phyloP scores from a whole-genome alignment of 805 yeast species.

The Lipomyces lipofer region DNA sequence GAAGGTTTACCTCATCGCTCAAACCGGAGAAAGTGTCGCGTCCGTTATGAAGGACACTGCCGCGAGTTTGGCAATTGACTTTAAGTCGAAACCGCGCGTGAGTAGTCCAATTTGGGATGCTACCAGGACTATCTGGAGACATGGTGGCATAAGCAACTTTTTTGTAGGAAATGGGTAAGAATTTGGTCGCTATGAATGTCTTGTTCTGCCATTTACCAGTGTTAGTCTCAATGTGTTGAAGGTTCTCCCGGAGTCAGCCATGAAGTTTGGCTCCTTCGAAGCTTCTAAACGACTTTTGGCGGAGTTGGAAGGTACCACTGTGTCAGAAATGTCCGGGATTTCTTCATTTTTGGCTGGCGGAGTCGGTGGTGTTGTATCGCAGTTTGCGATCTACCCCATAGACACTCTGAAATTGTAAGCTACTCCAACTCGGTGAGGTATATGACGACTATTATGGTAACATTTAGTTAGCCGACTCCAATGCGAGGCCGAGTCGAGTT shows the following conservation, averaged over 20 bases:
- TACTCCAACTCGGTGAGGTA: background rate
- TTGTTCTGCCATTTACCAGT: background rate
- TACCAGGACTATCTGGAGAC: conserved; percentile 73
- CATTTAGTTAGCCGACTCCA: conserved; percentile 63
- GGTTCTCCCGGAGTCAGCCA: conserved; percentile 96
- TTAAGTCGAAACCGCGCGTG: conserved; percentile 39
- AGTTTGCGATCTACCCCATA: conserved; percentile 89
- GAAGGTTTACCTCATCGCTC: conserved; percentile 89
- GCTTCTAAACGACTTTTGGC: conserved; percentile 76
- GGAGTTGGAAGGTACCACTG: conserved; percentile 33
- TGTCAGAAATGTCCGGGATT: conserved; percentile 55
- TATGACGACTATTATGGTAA: background rate
- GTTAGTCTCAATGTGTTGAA: conserved; percentile 83
- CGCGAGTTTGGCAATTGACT: no score
- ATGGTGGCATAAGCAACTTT: conserved; percentile 84
- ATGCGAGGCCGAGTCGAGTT: conserved; percentile 77
- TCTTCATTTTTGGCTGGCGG: conserved; percentile 95
- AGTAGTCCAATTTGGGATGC: conserved; percentile 77
- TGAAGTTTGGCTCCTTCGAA: conserved; percentile 95
- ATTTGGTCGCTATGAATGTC: background rate
- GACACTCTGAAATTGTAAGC: conserved; percentile 79
- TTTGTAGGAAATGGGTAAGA: conserved; percentile 60
- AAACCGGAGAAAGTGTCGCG: conserved; percentile 56
- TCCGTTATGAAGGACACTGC: conserved; percentile 35
- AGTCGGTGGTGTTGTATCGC: conserved; percentile 91